Evolutionary conservation across 1,139 yeast species (phyloP), one percentile per base, ranked within the genome.

Genomic region (Yamadazyma songkhlaensis): DNA sequence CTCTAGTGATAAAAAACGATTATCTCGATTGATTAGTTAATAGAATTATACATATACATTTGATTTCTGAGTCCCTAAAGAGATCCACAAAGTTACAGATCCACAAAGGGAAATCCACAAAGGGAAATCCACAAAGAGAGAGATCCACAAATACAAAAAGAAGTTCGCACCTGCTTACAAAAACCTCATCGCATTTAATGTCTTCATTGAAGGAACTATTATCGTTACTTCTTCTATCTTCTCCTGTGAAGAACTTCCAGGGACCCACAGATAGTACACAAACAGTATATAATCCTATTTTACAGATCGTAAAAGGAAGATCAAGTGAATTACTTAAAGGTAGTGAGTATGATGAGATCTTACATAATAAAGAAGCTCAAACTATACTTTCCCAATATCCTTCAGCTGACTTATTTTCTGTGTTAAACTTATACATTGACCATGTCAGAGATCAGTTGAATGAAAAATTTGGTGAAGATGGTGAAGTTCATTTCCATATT

Each of bases 401-500:
- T 2, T 20, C 36, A 2, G 11, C 35, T 2, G 46, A 44, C 21
- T 56, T 66, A 40, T 29, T 39, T 10, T 34, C 36, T 2, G 62
- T 57, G 1, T 34, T 63, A 11, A 37, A 44, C 9, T 37, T 42
- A 6, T 65, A 53, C 42, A 52, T 56, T 5, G 51, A 47, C 9
- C 37, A 40, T 14, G 42, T 64, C 1, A 29, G 43, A 3, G 14
- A 11, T 1, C 35, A 39, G 9, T 49, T 53, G 17, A 34, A 35
- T 2, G 26, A 32, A 15, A 38, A 35, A 25, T 56, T 52, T 10
- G 38, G 38, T 6, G 46, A 43, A n/a, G 4, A 10, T 8, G 51
- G 53, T 3, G 36, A 37, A 3, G 28, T 57, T 10, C 64, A 59
- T 35, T 43, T 64, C 32, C 75, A 67, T 29, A 35, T 69, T 1